Evolutionary conservation across 2,329 filamentous ascomycete species (phyloP).

Genomic region (Reticulascus tulasneorum): DNA sequence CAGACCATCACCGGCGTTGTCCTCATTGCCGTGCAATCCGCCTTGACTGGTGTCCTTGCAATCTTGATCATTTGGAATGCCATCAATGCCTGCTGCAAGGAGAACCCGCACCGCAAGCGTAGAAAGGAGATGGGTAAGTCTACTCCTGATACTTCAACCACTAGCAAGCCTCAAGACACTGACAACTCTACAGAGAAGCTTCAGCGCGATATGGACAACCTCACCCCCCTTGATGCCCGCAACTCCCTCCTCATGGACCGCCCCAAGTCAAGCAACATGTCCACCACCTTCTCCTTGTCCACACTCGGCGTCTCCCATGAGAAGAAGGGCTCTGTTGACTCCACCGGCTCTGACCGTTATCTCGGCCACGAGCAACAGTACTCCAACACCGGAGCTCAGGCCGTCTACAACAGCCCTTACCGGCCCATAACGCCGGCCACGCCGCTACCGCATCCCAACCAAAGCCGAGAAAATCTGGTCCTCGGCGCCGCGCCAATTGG

Average conservation of each 20-base stretch:
- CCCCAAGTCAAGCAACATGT: slow-evolving; percentile 23
- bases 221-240: slow-evolving; percentile 82
- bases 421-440: slow-evolving; percentile 34
- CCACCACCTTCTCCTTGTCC: slow-evolving; percentile 40
- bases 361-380: slow-evolving; percentile 20
- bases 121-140: slow-evolving; percentile 84
- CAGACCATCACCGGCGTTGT: slow-evolving; percentile 93
- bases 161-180: slow-evolving; percentile 14
- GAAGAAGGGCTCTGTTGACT: slow-evolving; percentile 23
- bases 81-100: slow-evolving; percentile 73
- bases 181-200: slow-evolving; percentile 60
- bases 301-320: slow-evolving; percentile 25
- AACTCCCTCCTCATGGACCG: slow-evolving; percentile 77
- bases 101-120: slow-evolving; percentile 85
- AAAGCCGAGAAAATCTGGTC: slow-evolving; percentile 35
- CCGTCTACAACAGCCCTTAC: slow-evolving; percentile 17
- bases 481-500: slow-evolving; percentile 35
- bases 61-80: slow-evolving; percentile 88
- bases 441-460: slow-evolving; percentile 19
- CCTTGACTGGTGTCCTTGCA: slow-evolving; percentile 75
- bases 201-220: slow-evolving; percentile 71
- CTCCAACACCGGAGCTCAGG: no score
- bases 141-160: neutral
- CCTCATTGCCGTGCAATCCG: slow-evolving; percentile 85
- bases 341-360: slow-evolving; percentile 29